These are phyloP conservation scores for Clavispora phyllophila DNA, from an alignment of 805 yeast genomes.

Conservation along the genomic window DNA sequence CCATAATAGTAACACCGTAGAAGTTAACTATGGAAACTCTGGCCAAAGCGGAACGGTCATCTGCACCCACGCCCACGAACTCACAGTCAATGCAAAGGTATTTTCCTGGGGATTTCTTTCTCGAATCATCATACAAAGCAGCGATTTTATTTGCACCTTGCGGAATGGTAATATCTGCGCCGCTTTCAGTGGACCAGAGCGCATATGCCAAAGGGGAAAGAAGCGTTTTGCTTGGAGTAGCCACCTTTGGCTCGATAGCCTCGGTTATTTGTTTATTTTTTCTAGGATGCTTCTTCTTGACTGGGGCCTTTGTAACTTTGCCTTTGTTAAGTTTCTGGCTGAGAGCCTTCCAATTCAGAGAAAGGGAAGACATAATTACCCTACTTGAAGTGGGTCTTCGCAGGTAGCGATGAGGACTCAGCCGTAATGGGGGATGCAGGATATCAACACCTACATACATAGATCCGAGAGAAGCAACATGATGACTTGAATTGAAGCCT, in stretches of 20 bases:
- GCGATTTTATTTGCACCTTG: not conserved
- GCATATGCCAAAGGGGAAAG: conserved; percentile 7
- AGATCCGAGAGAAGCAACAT: too few relatives aligned
- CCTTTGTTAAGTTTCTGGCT: conserved; percentile 8
- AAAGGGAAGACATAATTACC: conserved; percentile 5
- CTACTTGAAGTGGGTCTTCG: not conserved
- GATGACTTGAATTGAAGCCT: not conserved
- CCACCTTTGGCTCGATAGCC: not conserved
- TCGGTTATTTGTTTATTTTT: not conserved
- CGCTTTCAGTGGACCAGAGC: conserved; percentile 6
- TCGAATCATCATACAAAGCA: conserved; percentile 8
- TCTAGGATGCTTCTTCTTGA: not conserved
- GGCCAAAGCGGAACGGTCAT: conserved; percentile 64
- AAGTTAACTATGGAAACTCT: conserved; percentile 84
- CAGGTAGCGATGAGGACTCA: not conserved
- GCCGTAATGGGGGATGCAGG: not conserved
- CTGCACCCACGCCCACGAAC: conserved; percentile 84
- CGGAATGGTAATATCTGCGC: not conserved
- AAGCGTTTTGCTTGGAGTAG: not conserved
- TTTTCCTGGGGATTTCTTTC: conserved; percentile 54
- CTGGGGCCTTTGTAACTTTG: not conserved
- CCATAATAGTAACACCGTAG: conserved; percentile 68
- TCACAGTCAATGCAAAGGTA: conserved; percentile 88
- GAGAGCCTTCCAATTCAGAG: conserved; percentile 21
- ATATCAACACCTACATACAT: too few relatives aligned